Evolutionary conservation across 116 monocot species (phyloP).

Genomic region (Phalaenopsis hybrid): DNA sequence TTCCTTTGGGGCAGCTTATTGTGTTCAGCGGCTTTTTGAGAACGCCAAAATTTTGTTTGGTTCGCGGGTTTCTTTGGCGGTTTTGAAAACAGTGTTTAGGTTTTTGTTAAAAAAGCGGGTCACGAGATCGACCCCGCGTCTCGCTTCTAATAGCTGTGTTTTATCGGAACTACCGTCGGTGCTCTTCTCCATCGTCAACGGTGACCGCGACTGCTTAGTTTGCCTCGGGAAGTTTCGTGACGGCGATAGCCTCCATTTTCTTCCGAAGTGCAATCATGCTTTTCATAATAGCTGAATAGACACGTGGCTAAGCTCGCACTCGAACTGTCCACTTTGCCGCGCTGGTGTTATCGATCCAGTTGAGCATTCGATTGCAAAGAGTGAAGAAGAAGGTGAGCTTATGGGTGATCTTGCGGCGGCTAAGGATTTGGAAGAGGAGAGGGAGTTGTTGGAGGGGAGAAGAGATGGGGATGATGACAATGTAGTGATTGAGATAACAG

Average conservation of each 20-base stretch:
- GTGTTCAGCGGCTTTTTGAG: too few species aligned
- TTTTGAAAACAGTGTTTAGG: too few species aligned
- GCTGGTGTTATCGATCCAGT: conserved; percentile 1
- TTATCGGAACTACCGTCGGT: conserved; percentile 8
- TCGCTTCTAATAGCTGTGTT: too few species aligned
- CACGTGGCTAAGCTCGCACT: conserved; percentile 21
- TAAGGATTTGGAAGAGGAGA: neutral
- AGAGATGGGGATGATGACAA: neutral
- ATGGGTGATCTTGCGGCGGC: neutral
- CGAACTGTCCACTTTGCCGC: conserved; percentile 19
- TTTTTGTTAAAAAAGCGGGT: too few species aligned
- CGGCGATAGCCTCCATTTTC: conserved; percentile 13
- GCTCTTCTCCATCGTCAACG: neutral
- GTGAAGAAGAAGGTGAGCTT: neutral
- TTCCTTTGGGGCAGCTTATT: too few species aligned
- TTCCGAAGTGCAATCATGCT: conserved; percentile 17
- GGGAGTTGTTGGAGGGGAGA: neutral
- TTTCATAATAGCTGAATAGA: conserved; percentile 21
- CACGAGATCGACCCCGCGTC: too few species aligned
- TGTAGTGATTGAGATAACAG: neutral
- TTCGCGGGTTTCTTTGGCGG: too few species aligned
- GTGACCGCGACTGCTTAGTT: conserved; percentile 12
- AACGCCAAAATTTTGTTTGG: too few species aligned
- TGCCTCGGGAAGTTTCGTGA: conserved; percentile 18
- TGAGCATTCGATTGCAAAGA: neutral